Conservation (phyloP, 768 basidiomycete species). For the Chalciporus sphaerocephalus region DNA sequence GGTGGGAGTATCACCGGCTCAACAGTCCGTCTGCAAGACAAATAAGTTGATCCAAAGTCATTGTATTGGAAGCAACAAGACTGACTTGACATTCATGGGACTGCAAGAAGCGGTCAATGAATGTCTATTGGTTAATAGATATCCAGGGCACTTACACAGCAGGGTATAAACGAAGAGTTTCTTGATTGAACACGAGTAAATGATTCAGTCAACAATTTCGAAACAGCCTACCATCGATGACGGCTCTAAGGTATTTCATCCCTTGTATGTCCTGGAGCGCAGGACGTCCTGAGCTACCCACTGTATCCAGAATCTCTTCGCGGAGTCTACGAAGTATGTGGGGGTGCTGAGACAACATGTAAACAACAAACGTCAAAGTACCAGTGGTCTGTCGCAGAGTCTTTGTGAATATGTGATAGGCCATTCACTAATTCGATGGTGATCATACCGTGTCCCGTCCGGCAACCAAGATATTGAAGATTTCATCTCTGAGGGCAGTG, state of each 20-base stretch:
- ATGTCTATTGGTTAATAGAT: background rate
- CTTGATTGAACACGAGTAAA: conserved; percentile 15
- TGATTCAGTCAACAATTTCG: background rate
- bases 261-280: conserved; percentile 31
- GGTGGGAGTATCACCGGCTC: conserved; percentile 23
- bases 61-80: background rate
- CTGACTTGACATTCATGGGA: conserved; percentile 25
- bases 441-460: conserved; percentile 32
- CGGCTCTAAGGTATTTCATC: conserved; percentile 40
- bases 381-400: conserved; percentile 23
- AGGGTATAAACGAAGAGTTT: conserved; percentile 28
- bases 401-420: background rate
- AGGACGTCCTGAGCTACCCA: conserved; percentile 28
- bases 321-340: conserved; percentile 27
- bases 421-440: background rate
- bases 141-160: conserved; percentile 24
- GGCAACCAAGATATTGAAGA: conserved; percentile 36
- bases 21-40: conserved; percentile 18
- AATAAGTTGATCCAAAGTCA: background rate
- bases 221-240: conserved; percentile 31
- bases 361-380: conserved; percentile 28
- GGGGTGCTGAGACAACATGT: conserved; percentile 28
- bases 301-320: conserved; percentile 25
- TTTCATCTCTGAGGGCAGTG: conserved; percentile 33
- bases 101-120: conserved; percentile 10